Percentiles rank a stretch among this genome's conserved stretches.
Conservation (phyloP, 225 moss, liverwort and hornwort species). For the Neckera pumila region DNA sequence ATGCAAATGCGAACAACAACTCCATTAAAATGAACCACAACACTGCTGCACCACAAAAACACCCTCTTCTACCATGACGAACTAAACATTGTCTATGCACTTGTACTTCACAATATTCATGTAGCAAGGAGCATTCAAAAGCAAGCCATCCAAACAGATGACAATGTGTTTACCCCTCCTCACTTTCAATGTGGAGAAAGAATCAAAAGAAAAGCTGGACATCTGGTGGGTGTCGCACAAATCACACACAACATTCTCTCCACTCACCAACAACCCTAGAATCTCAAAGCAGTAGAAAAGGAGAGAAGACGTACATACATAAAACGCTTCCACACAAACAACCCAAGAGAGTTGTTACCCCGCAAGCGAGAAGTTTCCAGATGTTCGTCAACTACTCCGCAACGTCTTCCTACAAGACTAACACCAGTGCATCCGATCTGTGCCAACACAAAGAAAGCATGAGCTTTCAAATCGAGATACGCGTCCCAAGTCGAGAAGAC, state of each 20-base stretch:
- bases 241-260: not conserved
- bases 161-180: too few relatives aligned
- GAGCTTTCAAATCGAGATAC: too few relatives aligned
- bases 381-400: not conserved
- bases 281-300: not conserved
- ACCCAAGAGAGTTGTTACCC: not conserved
- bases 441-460: not conserved
- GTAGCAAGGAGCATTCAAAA: not conserved
- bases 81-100: not conserved
- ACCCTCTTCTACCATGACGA: not conserved
- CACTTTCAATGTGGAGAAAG: not conserved
- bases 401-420: not conserved
- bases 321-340: too few relatives aligned
- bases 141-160: too few relatives aligned
- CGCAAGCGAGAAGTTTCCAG: too few relatives aligned
- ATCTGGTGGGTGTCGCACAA: not conserved
- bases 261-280: not conserved
- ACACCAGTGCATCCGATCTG: not conserved
- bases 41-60: not conserved
- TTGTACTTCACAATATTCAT: not conserved
- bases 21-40: rapidly evolving
- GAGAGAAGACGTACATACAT: not conserved
- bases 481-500: not conserved
- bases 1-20: not conserved
- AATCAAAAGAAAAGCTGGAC: not conserved